These are phyloP conservation scores for Penicillium sp. DNA, from an alignment of 2,329 filamentous ascomycete genomes.

Conservation along the genomic window DNA sequence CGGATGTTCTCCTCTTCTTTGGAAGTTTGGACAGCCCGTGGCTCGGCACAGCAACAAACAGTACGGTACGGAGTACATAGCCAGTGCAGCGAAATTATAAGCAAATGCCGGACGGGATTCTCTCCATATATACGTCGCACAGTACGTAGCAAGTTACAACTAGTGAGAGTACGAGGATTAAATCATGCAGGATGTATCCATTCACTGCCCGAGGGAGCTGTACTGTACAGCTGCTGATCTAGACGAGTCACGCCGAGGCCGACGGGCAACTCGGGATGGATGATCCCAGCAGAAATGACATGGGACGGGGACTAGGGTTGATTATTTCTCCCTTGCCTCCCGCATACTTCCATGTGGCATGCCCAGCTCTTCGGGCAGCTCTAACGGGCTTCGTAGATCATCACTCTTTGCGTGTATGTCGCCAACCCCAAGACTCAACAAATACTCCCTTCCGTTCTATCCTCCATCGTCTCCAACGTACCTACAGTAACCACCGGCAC, in stretches of 20 bases:
- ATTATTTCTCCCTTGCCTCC: neutral
- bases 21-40: neutral
- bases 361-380: too few species aligned
- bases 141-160: neutral
- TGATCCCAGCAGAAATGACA: neutral
- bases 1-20: neutral
- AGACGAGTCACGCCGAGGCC: constrained; percentile 14
- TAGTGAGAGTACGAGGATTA: neutral
- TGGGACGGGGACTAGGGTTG: neutral
- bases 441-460: too few species aligned
- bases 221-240: neutral
- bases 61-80: too few species aligned
- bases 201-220: neutral
- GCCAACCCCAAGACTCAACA: too few species aligned
- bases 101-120: neutral
- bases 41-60: neutral
- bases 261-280: constrained; percentile 5
- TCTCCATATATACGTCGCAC: neutral
- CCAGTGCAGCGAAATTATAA: neutral
- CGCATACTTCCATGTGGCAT: neutral
- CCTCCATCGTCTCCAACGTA: neutral
- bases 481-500: neutral
- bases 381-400: too few species aligned
- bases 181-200: neutral
- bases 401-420: too few species aligned